Evolutionary conservation across 768 basidiomycete species (phyloP), one percentile per base, ranked within the genome.

Genomic region (Xerocomellus intermedius): DNA sequence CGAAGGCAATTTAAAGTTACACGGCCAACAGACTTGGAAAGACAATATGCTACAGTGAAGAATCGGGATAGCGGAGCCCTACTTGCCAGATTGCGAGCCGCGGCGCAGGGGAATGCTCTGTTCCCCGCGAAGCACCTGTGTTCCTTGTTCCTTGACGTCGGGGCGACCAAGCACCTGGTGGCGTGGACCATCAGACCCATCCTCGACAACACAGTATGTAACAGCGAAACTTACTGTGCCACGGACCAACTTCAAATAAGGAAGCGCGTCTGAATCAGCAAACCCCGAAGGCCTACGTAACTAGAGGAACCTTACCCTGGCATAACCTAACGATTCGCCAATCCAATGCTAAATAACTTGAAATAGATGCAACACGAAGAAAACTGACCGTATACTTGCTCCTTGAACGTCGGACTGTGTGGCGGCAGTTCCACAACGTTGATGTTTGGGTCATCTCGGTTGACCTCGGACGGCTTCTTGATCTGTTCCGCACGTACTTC

Each of bases 51-150:
- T 48, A 57, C 48, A 43, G 5, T 37, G 7, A 24, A 17, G 37
- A 44, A 36, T 33, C 16, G 16, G 16, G 16, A 21, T n/a, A 8
- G 22, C 17, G 5, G 4, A 13, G 4, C 28, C 26, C 54, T 65
- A 46, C 42, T 68, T 68, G 60, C 45, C 53, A 5, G 60, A 63
- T 30, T 55, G 50, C 6, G 71, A 72, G 21, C 55, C 58, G 51
- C 61, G 55, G 36, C 67, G 63, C 42, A 42, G 57, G 6, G 73
- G 73, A 43, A 75, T 68, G 4, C 74, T 63, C 6, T 71, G 74
- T 55, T 77, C 70, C 19, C 84, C 84, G 24, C 77, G 74, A 28
- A 85, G 73, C 24, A 85, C 82, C 48, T 75, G 69, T 57, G 79
- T 69, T 0, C 82, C 83, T 41, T 83, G 77, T 48, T 82, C 76